Evolutionary conservation across 2,329 filamentous ascomycete genomes (phyloP).

Genomic region (Acephala macrosclerotiorum): DNA sequence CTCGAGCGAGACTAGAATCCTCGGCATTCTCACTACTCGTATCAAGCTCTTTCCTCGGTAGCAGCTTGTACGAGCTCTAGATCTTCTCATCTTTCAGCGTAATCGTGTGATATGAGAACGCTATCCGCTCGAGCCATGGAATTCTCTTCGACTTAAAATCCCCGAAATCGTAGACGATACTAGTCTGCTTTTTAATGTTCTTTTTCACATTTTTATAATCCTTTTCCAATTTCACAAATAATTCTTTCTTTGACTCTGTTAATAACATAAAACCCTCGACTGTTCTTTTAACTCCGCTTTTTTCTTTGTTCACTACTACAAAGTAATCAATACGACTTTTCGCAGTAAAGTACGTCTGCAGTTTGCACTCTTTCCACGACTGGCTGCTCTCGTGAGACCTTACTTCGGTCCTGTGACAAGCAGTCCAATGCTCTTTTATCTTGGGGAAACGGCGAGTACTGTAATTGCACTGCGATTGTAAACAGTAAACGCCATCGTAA

Average conservation of each 20-base stretch:
- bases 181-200: too few species aligned
- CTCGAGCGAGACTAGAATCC: too few species aligned
- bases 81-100: too few species aligned
- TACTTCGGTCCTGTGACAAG: not conserved
- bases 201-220: conserved; percentile 16
- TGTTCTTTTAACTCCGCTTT: not conserved
- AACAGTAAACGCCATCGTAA: not conserved
- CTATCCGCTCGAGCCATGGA: too few species aligned
- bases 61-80: too few species aligned
- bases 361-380: not conserved
- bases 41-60: too few species aligned
- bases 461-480: not conserved
- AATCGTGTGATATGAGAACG: too few species aligned
- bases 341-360: not conserved
- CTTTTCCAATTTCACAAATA: conserved; percentile 24
- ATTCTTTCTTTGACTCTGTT: conserved; percentile 14
- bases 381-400: not conserved
- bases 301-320: not conserved
- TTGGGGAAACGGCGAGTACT: not conserved
- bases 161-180: too few species aligned
- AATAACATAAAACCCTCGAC: not conserved
- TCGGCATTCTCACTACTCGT: too few species aligned
- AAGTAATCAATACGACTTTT: not conserved
- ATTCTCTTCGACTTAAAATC: too few species aligned
- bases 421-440: not conserved